Conservation (phyloP, 1,284 basidiomycete genomes). For the Malassezia nana region DNA sequence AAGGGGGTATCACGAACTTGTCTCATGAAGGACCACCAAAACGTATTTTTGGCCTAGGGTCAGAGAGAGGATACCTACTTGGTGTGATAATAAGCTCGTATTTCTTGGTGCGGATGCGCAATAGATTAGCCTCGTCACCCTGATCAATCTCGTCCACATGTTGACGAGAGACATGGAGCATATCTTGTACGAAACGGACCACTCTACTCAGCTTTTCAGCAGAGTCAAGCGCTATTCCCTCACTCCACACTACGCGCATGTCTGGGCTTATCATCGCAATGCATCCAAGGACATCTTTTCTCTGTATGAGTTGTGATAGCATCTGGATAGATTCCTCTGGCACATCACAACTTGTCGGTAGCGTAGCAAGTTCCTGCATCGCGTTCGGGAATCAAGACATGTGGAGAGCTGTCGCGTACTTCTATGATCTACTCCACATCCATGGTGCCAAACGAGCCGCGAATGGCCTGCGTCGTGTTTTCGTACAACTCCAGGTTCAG, state of each 20-base stretch:
- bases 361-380: not conserved
- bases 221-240: slow-evolving; percentile 3
- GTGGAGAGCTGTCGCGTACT: not conserved
- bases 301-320: slow-evolving; percentile 4
- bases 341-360: not conserved
- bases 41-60: slow-evolving; percentile 34
- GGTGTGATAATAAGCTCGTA: slow-evolving; percentile 46
- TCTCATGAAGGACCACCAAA: slow-evolving; percentile 35
- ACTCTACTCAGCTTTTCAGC: not conserved
- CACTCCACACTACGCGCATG: slow-evolving; percentile 12
- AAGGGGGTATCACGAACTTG: not conserved
- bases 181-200: slow-evolving; percentile 10
- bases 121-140: slow-evolving; percentile 31
- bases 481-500: slow-evolving; percentile 52
- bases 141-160: slow-evolving; percentile 1
- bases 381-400: not conserved
- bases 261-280: slow-evolving; percentile 4
- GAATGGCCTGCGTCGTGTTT: slow-evolving; percentile 19
- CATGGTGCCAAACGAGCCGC: slow-evolving; percentile 11
- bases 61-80: slow-evolving; percentile 7
- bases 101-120: slow-evolving; percentile 36
- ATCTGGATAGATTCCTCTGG: slow-evolving; percentile 12
- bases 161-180: not conserved
- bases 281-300: slow-evolving; percentile 10
- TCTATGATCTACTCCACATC: slow-evolving; percentile 6